A percentile compares a stretch with the other conserved stretches of the same genome.
Conservation (phyloP, 345 rosid species). For the Gossypium turneri region DNA sequence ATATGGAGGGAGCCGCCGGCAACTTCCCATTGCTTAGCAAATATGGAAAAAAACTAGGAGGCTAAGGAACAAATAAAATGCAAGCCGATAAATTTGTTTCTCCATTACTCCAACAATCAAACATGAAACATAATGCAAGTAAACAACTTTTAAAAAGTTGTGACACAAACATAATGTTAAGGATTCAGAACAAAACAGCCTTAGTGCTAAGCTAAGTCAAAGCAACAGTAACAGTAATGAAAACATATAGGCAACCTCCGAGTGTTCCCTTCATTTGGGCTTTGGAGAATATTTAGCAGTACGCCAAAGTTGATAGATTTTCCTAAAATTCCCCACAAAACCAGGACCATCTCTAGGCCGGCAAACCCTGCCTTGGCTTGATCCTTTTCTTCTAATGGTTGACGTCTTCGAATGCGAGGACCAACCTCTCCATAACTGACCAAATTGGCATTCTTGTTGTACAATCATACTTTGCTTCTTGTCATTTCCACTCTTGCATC, state of each 20-base stretch:
- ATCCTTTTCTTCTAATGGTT: slow-evolving; percentile 21
- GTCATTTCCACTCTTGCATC: not conserved
- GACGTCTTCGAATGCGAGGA: slow-evolving; percentile 36
- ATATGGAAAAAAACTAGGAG: not conserved
- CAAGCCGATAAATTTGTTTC: too few species aligned
- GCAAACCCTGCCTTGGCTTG: slow-evolving; percentile 14
- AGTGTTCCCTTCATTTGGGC: slow-evolving; percentile 20
- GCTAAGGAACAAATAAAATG: too few species aligned
- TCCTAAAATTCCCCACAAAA: slow-evolving; percentile 33
- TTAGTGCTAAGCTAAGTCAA: not conserved
- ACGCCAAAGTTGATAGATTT: slow-evolving; percentile 39
- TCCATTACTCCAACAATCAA: too few species aligned
- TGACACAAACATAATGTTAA: not conserved
- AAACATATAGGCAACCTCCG: not conserved
- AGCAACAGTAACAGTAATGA: not conserved
- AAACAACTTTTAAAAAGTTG: not conserved
- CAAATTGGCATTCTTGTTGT: slow-evolving; percentile 16
- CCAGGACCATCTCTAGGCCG: slow-evolving; percentile 19
- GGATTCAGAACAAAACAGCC: not conserved
- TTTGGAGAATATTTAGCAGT: slow-evolving; percentile 20
- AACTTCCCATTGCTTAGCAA: slow-evolving; percentile 20
- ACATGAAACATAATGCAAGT: too few species aligned
- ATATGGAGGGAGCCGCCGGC: not conserved
- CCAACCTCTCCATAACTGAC: slow-evolving; percentile 35
- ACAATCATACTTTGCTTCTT: slow-evolving; percentile 9